Evolutionary conservation across 192 early-diverging fungal genomes (phyloP).

Genomic region (Haplosporangium gracile): DNA sequence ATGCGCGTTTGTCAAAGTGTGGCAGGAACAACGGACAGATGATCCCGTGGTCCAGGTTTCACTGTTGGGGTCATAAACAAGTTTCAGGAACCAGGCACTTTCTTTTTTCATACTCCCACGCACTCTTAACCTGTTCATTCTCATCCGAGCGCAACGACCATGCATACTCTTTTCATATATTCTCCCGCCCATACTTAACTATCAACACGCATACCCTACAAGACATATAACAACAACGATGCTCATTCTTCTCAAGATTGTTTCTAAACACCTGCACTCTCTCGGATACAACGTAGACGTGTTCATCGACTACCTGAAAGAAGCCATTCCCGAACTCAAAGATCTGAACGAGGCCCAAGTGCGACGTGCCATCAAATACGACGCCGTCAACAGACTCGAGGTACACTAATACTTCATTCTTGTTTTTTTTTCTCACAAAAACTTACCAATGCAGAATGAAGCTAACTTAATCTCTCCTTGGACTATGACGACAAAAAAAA

Average conservation of each 20-base stretch:
- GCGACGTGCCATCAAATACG: slow-evolving; percentile 53
- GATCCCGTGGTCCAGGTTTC: background rate
- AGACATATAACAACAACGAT: too few species aligned
- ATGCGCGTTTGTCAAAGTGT: too few species aligned
- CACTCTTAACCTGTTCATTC: background rate
- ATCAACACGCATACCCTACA: too few species aligned
- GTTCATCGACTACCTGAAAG: slow-evolving; percentile 16
- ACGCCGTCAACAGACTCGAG: slow-evolving; percentile 42
- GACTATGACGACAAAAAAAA: too few species aligned
- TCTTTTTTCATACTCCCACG: background rate
- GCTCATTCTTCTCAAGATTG: too few species aligned
- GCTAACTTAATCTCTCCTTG: background rate
- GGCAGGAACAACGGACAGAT: background rate
- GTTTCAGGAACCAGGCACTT: slow-evolving; percentile 5
- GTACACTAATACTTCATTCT: slow-evolving; percentile 5
- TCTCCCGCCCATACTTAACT: too few species aligned
- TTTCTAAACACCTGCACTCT: too few species aligned
- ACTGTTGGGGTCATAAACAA: background rate
- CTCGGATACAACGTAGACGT: slow-evolving; percentile 17
- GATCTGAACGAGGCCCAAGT: slow-evolving; percentile 25
- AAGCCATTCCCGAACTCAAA: slow-evolving; percentile 8
- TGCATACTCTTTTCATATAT: background rate
- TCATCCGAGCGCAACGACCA: background rate
- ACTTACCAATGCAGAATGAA: background rate
- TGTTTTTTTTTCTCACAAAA: slow-evolving; percentile 7